Conservation (phyloP, 2,329 filamentous ascomycete species). For the Zymoseptoria crescenta region DNA sequence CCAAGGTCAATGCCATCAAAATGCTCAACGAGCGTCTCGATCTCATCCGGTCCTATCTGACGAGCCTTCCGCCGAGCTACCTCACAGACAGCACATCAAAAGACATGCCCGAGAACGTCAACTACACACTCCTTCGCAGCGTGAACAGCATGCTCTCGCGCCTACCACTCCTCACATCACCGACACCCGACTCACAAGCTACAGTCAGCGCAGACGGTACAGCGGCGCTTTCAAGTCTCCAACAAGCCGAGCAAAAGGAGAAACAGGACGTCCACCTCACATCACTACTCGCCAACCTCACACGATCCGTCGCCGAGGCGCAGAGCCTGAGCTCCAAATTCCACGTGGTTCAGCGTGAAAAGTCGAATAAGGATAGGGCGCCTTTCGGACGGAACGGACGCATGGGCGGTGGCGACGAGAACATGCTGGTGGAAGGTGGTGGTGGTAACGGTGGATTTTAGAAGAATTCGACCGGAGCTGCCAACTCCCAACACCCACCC, state of each 20-base stretch:
- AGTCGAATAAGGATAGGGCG: constrained; percentile 27
- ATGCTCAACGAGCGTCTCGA: constrained; percentile 64
- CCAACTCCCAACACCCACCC: not conserved
- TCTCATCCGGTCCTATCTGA: constrained; percentile 60
- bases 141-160: constrained; percentile 80
- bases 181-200: constrained; percentile 49
- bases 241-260: constrained; percentile 54
- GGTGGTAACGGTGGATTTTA: constrained; percentile 15
- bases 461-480: not conserved
- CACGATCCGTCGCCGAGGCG: constrained; percentile 62
- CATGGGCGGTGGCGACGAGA: constrained; percentile 14
- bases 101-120: constrained; percentile 33
- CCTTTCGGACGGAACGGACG: constrained; percentile 7
- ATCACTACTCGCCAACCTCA: constrained; percentile 65
- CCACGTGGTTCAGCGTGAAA: constrained; percentile 35
- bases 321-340: constrained; percentile 72
- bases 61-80: constrained; percentile 60
- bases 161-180: constrained; percentile 76
- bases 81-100: constrained; percentile 41
- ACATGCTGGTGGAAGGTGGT: constrained; percentile 3
- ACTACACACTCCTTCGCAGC: constrained; percentile 73
- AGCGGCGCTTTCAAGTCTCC: constrained; percentile 42
- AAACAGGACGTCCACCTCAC: constrained; percentile 78
- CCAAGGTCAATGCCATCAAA: constrained; percentile 86
- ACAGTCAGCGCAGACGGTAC: constrained; percentile 54